Evolutionary conservation across 2,329 filamentous ascomycete genomes (phyloP).

Genomic region (Stachybotrys elegans): DNA sequence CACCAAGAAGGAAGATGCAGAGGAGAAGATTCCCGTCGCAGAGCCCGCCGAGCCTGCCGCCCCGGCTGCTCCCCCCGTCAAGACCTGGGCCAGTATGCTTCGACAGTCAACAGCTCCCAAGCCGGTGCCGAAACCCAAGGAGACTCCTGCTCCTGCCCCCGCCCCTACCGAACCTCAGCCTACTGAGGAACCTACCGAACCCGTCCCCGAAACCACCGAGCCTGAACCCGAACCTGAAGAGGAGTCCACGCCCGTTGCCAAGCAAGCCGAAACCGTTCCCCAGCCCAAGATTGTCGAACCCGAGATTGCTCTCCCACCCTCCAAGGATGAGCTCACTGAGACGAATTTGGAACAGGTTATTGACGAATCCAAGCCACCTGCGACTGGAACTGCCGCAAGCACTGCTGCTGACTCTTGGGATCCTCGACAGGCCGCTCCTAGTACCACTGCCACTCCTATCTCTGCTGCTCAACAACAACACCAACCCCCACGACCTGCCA

Average conservation of each 20-base stretch:
- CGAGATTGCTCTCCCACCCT: constrained; percentile 56
- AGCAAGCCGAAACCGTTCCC: constrained; percentile 21
- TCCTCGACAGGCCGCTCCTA: constrained; percentile 54
- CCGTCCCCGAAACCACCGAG: constrained; percentile 27
- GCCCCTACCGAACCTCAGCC: constrained; percentile 21
- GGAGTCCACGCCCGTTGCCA: constrained; percentile 25
- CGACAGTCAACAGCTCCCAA: constrained; percentile 55
- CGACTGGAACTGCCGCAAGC: constrained; percentile 81
- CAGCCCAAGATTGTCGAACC: constrained; percentile 34
- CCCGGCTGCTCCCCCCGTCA: constrained; percentile 36
- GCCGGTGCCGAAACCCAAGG: constrained; percentile 50
- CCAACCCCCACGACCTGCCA: constrained; percentile 47
- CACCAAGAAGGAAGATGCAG: constrained; percentile 25
- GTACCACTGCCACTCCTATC: constrained; percentile 61
- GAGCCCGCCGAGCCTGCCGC: constrained; percentile 31
- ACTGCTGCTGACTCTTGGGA: constrained; percentile 85
- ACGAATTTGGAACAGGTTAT: constrained; percentile 88
- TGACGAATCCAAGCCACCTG: constrained; percentile 71
- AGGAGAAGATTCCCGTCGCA: constrained; percentile 28
- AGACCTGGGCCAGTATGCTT: constrained; percentile 75
- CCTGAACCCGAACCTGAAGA: constrained; percentile 30
- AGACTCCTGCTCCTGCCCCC: constrained; percentile 28
- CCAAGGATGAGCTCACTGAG: constrained; percentile 81
- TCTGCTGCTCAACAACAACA: constrained; percentile 59
- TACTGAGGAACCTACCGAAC: constrained; percentile 32